A percentile compares a stretch with the other conserved stretches of the same genome.
These are phyloP conservation scores for Scedosporium minutisporum DNA, from an alignment of 2,329 filamentous ascomycete genomes.

Conservation along the genomic window DNA sequence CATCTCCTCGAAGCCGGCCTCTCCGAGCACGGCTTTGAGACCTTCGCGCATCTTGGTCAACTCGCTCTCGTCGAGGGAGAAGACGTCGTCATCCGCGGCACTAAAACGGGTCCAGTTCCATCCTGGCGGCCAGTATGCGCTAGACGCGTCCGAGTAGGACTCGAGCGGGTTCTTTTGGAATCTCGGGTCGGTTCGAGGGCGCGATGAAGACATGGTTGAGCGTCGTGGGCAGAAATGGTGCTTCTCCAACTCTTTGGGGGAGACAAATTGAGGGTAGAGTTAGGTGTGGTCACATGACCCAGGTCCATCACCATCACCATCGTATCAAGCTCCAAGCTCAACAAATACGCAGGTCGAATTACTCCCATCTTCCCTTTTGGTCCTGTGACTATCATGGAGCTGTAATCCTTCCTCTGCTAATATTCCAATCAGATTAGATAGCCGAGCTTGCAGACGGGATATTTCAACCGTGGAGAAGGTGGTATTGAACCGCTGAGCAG, in stretches of 20 bases:
- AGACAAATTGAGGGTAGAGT: background rate
- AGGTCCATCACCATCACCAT: too few species aligned
- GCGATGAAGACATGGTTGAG: background rate
- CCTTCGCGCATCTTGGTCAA: constrained; percentile 11
- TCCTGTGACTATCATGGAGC: too few species aligned
- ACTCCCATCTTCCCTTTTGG: too few species aligned
- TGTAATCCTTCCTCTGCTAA: too few species aligned
- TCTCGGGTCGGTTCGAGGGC: background rate
- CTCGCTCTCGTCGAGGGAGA: constrained; percentile 9
- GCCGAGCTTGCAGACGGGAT: too few species aligned
- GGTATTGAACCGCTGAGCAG: too few species aligned
- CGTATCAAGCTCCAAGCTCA: too few species aligned
- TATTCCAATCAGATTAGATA: too few species aligned
- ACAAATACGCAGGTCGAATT: too few species aligned
- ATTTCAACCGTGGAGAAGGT: too few species aligned
- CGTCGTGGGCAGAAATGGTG: background rate
- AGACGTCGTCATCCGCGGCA: constrained; percentile 8
- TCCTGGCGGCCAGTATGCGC: constrained; percentile 14
- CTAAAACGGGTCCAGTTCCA: constrained; percentile 12
- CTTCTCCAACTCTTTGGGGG: background rate
- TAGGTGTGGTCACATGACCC: too few species aligned
- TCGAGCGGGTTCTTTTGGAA: background rate
- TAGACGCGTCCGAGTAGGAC: constrained; percentile 12
- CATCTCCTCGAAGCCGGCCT: constrained; percentile 9
- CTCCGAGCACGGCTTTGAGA: constrained; percentile 10